phyloP scores from a whole-genome alignment of 208 protist genomes.

The Wallacemonas sp. region DNA sequence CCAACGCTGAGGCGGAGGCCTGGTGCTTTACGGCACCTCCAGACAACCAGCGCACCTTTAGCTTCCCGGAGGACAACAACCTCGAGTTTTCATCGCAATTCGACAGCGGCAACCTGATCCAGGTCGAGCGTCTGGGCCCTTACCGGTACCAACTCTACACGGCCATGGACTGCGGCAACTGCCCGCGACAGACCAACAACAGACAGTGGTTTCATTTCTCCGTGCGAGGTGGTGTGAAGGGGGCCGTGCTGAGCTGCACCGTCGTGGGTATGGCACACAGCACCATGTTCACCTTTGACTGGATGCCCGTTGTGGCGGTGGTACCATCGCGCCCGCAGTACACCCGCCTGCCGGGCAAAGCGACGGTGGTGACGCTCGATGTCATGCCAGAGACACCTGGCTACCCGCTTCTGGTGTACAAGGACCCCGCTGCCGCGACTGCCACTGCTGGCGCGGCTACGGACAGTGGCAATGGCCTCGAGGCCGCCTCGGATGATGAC shows the following conservation, averaged over 20 bases:
- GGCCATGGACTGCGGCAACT: slow-evolving; percentile 83
- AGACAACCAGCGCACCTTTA: slow-evolving; percentile 87
- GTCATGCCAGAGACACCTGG: slow-evolving; percentile 77
- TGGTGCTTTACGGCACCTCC: slow-evolving; percentile 73
- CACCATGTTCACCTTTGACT: slow-evolving; percentile 84
- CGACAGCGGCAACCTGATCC: slow-evolving; percentile 90
- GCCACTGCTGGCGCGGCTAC: slow-evolving; percentile 19
- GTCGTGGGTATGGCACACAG: slow-evolving; percentile 86
- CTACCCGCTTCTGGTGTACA: slow-evolving; percentile 68
- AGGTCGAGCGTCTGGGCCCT: slow-evolving; percentile 72
- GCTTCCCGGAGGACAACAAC: slow-evolving; percentile 75
- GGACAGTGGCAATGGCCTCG: slow-evolving; percentile 22
- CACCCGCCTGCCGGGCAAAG: slow-evolving; percentile 58
- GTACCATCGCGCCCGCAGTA: slow-evolving; percentile 59
- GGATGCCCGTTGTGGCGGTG: slow-evolving; percentile 78
- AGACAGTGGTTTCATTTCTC: slow-evolving; percentile 94
- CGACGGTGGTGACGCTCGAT: slow-evolving; percentile 50
- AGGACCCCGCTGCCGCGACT: slow-evolving; percentile 11
- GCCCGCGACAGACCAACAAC: slow-evolving; percentile 80
- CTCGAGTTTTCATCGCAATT: slow-evolving; percentile 88
- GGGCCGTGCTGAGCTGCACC: slow-evolving; percentile 49
- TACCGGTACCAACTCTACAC: slow-evolving; percentile 79
- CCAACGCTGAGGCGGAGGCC: slow-evolving; percentile 42
- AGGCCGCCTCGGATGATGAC: slow-evolving; percentile 12
- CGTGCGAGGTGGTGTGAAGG: slow-evolving; percentile 68